Evolutionary conservation across 2,329 filamentous ascomycete genomes (phyloP).

Genomic region (Cordyceps cicadae): DNA sequence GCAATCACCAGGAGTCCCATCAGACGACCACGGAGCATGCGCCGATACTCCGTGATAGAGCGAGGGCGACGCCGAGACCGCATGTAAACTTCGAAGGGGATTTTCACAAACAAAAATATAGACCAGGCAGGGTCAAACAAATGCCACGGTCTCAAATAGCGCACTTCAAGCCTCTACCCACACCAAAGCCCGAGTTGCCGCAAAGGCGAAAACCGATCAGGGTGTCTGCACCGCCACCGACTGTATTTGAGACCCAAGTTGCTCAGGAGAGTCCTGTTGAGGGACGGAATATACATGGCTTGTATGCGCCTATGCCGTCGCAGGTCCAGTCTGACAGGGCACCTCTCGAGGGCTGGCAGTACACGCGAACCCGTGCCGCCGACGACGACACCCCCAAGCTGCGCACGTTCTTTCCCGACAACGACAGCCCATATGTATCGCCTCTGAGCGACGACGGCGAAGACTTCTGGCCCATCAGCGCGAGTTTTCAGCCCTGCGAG

Average conservation of each 20-base stretch:
- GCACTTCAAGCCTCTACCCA: constrained; percentile 2
- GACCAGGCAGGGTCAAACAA: background rate
- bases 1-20: background rate
- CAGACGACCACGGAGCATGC: background rate
- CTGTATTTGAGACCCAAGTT: background rate
- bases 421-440: constrained; percentile 1
- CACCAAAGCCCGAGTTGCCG: background rate
- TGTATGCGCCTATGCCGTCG: background rate
- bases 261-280: background rate
- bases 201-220: background rate
- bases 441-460: constrained; percentile 6
- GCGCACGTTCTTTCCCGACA: background rate
- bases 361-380: background rate
- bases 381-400: background rate
- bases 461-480: background rate
- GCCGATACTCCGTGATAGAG: background rate
- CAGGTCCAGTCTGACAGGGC: background rate
- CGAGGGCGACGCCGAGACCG: background rate
- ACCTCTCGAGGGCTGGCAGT: background rate
- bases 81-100: background rate
- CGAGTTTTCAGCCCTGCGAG: background rate
- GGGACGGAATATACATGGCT: background rate
- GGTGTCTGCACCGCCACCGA: background rate
- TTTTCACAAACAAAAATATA: background rate
- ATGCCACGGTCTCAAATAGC: background rate